These are phyloP conservation scores for Pachyrhizus erosus DNA, from an alignment of 306 rosid species.

Conservation along the genomic window DNA sequence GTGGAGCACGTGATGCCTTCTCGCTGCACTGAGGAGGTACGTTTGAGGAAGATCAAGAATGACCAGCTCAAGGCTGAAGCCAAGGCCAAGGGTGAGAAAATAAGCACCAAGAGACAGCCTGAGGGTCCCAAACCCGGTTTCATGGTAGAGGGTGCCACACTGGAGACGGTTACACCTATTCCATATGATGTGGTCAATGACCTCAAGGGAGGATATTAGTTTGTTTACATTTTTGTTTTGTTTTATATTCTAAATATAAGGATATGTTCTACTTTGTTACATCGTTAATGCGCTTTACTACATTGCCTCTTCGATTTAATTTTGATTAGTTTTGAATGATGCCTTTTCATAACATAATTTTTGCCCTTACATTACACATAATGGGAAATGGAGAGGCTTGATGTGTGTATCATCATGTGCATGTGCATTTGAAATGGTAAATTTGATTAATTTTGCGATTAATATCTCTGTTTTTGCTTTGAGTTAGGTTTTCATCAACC, in stretches of 20 bases:
- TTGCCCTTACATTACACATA: too few species aligned
- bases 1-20: conserved; percentile 93
- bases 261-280: not conserved
- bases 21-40: conserved; percentile 80
- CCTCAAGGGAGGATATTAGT: conserved; percentile 89
- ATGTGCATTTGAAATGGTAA: too few species aligned
- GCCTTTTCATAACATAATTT: too few species aligned
- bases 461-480: too few species aligned
- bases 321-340: too few species aligned
- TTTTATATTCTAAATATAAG: conserved; percentile 20
- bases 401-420: too few species aligned
- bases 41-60: conserved; percentile 71
- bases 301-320: too few species aligned
- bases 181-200: conserved; percentile 96
- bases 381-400: too few species aligned
- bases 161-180: conserved; percentile 96
- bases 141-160: conserved; percentile 82
- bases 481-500: too few species aligned
- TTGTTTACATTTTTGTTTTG: not conserved
- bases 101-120: conserved; percentile 91
- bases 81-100: conserved; percentile 71
- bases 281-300: not conserved
- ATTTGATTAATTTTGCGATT: too few species aligned
- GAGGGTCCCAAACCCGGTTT: conserved; percentile 94
- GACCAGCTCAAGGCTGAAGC: conserved; percentile 88